Conservation (phyloP, 257 asterid genomes). For the Apocynum venetum region DNA sequence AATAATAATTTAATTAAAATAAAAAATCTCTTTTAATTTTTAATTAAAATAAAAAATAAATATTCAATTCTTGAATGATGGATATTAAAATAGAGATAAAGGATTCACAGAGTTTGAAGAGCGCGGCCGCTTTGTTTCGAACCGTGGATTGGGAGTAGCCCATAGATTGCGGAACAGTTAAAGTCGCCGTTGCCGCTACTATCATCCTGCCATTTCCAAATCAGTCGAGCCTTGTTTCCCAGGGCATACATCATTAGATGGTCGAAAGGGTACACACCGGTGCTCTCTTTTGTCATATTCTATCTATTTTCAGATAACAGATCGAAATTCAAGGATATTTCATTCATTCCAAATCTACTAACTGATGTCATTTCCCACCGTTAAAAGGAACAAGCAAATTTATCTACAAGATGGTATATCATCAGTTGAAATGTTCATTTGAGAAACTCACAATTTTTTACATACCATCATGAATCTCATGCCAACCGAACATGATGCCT, state of each 20-base stretch:
- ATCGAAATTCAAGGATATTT: no score
- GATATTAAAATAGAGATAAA: no score
- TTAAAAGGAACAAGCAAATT: conserved; percentile 4
- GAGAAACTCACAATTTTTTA: conserved; percentile 7
- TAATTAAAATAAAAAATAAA: no score
- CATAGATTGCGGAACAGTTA: background rate
- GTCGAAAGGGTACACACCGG: no score
- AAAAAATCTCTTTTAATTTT: no score
- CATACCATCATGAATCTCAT: background rate
- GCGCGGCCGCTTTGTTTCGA: background rate
- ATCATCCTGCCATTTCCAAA: background rate
- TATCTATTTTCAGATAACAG: background rate
- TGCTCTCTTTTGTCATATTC: background rate
- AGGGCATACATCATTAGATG: no score
- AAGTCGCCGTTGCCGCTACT: background rate
- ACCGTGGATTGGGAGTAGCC: background rate
- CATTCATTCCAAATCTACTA: background rate
- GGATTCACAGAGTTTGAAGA: background rate
- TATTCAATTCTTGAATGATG: no score
- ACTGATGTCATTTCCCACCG: conserved; percentile 3
- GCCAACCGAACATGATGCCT: background rate
- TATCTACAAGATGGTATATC: conserved; percentile 13
- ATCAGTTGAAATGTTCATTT: conserved; percentile 16
- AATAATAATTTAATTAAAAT: no score
- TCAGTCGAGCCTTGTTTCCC: background rate